Conservation (phyloP, 2,329 filamentous ascomycete genomes). For the Beauveria pseudobassiana region DNA sequence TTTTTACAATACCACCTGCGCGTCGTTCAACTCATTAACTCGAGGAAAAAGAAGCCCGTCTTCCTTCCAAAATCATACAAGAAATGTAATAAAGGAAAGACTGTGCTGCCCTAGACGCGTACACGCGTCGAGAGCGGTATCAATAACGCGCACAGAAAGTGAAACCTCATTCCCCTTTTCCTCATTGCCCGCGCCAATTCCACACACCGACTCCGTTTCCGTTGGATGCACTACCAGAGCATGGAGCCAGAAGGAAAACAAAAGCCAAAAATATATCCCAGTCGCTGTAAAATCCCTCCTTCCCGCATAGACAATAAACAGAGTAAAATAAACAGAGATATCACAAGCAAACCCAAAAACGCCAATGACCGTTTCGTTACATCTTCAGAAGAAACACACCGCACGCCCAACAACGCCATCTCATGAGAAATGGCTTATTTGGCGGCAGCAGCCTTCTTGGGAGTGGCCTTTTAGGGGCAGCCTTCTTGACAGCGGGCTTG, state of each 20-base stretch:
- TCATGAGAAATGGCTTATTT: slow-evolving; percentile 22
- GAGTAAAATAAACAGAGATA: slow-evolving; percentile 4
- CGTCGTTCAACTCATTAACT: slow-evolving; percentile 1
- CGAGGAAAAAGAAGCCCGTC: background rate
- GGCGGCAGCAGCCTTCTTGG: slow-evolving; percentile 37
- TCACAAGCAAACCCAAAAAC: slow-evolving; percentile 12
- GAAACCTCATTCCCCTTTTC: background rate
- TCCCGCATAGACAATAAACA: background rate
- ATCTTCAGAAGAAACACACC: slow-evolving; percentile 6
- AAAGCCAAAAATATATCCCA: slow-evolving; percentile 1
- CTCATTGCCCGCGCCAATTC: slow-evolving; percentile 1
- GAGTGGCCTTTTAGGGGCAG: slow-evolving; percentile 35
- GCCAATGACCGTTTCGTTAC: slow-evolving; percentile 23
- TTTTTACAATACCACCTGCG: slow-evolving; percentile 2
- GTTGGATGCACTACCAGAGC: background rate
- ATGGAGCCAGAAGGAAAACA: background rate
- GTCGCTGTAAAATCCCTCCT: background rate
- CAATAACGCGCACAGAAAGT: background rate
- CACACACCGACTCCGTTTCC: slow-evolving; percentile 1
- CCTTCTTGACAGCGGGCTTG: slow-evolving; percentile 41
- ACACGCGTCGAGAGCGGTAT: slow-evolving; percentile 1
- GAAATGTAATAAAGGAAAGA: background rate
- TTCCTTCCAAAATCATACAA: background rate
- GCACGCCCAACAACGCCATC: background rate
- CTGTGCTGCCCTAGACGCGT: background rate